A percentile compares a stretch with the other conserved stretches of the same genome.
Evolutionary conservation across 148 eudicot species (phyloP).

Genomic region (Tetragonia tetragonoides): DNA sequence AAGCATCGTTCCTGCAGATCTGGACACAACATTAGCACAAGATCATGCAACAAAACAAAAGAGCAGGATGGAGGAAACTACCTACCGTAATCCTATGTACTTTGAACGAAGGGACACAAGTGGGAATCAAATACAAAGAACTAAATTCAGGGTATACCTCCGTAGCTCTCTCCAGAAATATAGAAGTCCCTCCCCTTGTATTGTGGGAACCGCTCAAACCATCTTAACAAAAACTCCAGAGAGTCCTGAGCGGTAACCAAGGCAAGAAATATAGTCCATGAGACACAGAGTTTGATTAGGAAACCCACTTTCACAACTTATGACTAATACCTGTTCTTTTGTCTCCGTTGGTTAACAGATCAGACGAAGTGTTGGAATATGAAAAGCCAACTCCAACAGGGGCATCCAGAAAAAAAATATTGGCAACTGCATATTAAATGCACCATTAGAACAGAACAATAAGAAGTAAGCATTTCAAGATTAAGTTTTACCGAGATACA

Average conservation of each 20-base stretch:
- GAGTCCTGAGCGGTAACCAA: constrained; percentile 68
- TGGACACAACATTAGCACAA: no score
- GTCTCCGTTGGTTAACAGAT: constrained; percentile 71
- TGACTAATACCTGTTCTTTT: constrained; percentile 67
- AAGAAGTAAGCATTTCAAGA: not conserved
- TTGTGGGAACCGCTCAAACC: constrained; percentile 91
- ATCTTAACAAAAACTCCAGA: constrained; percentile 56
- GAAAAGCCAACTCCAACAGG: constrained; percentile 98
- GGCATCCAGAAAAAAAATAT: constrained; percentile 77
- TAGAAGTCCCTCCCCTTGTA: constrained; percentile 87
- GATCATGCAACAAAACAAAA: no score
- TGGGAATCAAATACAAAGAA: not conserved
- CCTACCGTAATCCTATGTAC: not conserved
- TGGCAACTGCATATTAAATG: constrained; percentile 64
- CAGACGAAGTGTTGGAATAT: constrained; percentile 78
- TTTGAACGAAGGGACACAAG: not conserved
- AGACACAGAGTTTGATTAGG: not conserved
- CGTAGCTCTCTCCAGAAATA: constrained; percentile 90
- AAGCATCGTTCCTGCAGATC: no score
- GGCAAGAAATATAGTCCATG: constrained; percentile 2
- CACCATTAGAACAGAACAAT: constrained; percentile 15
- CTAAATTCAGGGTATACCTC: constrained; percentile 41
- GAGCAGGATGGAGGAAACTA: no score
- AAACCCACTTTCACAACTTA: not conserved
- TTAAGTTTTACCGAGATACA: not conserved